phyloP scores from a whole-genome alignment of 2,329 filamentous ascomycete genomes.

The Amauroascus verrucosus region DNA sequence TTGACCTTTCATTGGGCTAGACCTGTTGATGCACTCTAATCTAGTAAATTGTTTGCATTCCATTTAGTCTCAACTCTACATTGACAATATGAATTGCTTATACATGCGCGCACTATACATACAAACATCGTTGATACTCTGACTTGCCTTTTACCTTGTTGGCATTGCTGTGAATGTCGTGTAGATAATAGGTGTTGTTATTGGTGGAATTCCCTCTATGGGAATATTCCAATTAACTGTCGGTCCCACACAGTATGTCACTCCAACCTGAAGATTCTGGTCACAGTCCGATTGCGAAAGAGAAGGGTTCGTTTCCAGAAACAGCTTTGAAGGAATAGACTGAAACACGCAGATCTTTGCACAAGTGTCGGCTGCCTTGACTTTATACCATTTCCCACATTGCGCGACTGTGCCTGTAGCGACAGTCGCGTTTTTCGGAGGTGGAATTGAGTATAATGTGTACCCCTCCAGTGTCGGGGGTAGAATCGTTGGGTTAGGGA shows the following conservation, averaged over 20 bases:
- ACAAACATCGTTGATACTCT: too few species aligned
- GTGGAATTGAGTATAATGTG: too few species aligned
- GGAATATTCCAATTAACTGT: not conserved
- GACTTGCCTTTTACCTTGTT: too few species aligned
- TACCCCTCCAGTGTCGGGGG: not conserved
- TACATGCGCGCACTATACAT: too few species aligned
- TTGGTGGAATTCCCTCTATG: too few species aligned
- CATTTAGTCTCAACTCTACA: too few species aligned
- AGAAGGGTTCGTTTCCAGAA: constrained; percentile 19
- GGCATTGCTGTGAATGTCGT: too few species aligned
- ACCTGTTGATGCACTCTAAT: too few species aligned
- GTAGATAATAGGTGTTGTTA: too few species aligned
- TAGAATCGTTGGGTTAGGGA: not conserved
- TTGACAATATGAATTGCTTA: too few species aligned
- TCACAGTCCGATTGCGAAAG: constrained; percentile 13
- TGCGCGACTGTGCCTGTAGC: constrained; percentile 16
- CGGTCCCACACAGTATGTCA: constrained; percentile 5
- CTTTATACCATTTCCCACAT: constrained; percentile 19
- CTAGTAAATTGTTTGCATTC: too few species aligned
- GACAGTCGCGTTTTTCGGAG: constrained; percentile 17
- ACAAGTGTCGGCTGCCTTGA: constrained; percentile 17
- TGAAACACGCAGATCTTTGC: constrained; percentile 17
- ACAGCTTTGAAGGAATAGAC: constrained; percentile 14
- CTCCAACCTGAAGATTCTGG: not conserved
- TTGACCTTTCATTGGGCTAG: too few species aligned